Conservation (phyloP, 106 monocot genomes). For the Allium fistulosum region DNA sequence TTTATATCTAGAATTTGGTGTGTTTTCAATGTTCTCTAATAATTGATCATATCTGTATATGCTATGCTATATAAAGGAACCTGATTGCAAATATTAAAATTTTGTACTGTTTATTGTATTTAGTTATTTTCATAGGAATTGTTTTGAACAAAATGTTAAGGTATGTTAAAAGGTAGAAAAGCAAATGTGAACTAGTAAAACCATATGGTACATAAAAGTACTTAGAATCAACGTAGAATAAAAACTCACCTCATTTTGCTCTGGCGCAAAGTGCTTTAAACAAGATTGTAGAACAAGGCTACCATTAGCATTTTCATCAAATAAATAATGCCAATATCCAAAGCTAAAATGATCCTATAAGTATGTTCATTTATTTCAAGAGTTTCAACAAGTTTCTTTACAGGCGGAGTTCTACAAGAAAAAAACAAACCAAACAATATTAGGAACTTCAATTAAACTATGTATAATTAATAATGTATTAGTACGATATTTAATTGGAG, state of each 20-base stretch:
- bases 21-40: no score
- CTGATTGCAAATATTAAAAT: no score
- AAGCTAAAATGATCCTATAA: constrained; percentile 33
- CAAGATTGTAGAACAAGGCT: constrained; percentile 61
- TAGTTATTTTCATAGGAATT: no score
- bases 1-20: no score
- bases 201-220: background rate
- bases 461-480: background rate
- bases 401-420: constrained; percentile 32
- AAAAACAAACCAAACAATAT: background rate
- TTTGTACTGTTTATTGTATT: no score
- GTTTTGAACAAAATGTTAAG: no score
- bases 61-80: no score
- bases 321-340: constrained; percentile 25
- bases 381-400: constrained; percentile 62
- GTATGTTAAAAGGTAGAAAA: no score
- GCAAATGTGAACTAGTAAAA: background rate
- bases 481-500: no score
- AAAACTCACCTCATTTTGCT: constrained; percentile 30
- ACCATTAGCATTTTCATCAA: constrained; percentile 55
- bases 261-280: constrained; percentile 35
- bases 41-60: no score
- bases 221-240: background rate
- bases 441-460: background rate
- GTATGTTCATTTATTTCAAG: constrained; percentile 28